phyloP scores from a whole-genome alignment of 768 basidiomycete genomes.

The Russula foetens region DNA sequence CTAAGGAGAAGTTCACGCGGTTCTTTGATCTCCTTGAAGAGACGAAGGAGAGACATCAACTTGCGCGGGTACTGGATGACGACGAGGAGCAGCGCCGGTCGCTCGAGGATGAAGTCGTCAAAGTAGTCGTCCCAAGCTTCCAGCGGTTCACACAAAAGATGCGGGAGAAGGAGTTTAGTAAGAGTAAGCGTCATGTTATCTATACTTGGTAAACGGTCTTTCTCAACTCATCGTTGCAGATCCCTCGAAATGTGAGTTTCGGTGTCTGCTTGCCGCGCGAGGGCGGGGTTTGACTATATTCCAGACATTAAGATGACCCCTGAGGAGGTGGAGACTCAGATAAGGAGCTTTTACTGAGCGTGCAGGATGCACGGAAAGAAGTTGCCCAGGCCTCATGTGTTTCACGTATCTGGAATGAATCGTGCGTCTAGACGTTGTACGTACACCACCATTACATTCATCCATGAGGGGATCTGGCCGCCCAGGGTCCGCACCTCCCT shows the following conservation, averaged over 20 bases:
- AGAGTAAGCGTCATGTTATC: conserved; percentile 43
- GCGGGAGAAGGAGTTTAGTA: conserved; percentile 76
- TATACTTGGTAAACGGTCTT: not conserved
- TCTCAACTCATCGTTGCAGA: conserved; percentile 31
- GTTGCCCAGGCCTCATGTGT: too few species aligned
- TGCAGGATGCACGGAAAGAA: not conserved
- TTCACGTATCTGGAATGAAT: not conserved
- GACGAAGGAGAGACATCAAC: conserved; percentile 63
- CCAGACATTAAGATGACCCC: conserved; percentile 72
- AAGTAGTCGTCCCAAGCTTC: conserved; percentile 67
- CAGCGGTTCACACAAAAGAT: conserved; percentile 69
- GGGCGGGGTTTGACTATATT: conserved; percentile 1
- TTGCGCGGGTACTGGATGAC: conserved; percentile 63
- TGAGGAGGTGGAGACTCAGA: conserved; percentile 65
- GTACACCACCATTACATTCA: not conserved
- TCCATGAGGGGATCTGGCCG: too few species aligned
- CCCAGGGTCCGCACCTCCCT: too few species aligned
- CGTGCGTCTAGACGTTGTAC: not conserved
- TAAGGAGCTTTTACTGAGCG: conserved; percentile 49
- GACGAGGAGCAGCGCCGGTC: conserved; percentile 51
- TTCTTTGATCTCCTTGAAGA: conserved; percentile 81
- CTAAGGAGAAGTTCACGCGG: conserved; percentile 75
- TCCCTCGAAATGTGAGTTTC: conserved; percentile 58
- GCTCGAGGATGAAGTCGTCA: conserved; percentile 66
- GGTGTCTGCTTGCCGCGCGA: not conserved